Evolutionary conservation across 164 flowering plant genomes (phyloP), one percentile per base, ranked within the genome.

Genomic region (Piper betle): DNA sequence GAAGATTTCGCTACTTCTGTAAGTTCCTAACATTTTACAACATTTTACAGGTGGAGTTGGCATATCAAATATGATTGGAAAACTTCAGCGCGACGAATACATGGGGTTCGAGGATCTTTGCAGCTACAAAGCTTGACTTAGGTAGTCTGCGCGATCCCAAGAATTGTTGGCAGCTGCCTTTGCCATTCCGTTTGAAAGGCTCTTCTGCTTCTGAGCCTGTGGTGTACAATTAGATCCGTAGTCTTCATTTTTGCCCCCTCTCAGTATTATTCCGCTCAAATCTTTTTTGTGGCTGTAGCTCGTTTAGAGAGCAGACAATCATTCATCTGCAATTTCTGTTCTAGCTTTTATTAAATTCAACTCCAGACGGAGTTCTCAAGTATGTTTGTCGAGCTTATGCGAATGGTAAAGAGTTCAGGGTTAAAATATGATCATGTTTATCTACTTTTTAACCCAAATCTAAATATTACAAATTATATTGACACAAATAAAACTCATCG

Each of bases 81-180:
- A 83, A 81, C 74, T 91, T 19, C 62, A 79, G 58, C 64, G 64
- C 17, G 66, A 82, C 46, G 91, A 88, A 38, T 88, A 91, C 82
- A 91, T 91, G 97, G 97, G 97, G 56, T 88, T 91, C 39, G 96
- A 87, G 62, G 78, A 91, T 71, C 86, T 91, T 66, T 91, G 96
- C 82, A 52, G 16, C 2, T 66, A 66, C 42, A 57, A 60, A n/a
- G 50, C 11, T 8, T 46, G 50, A 46, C 50, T 46, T 46, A 8
- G 50, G 50, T 15, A 10, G 3, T 46, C 3, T 46, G 10, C 15
- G 15, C 15, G 10, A 46, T 46, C 50, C 15, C 15, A 46, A 46
- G 50, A 46, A 2, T 15, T 46, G 50, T 2, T 15, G 3, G 50
- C 10, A 46, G 50, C 50, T 10, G 50, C 50, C 50, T 46, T 46